These are phyloP conservation scores for Helianthus annuus DNA, from an alignment of 129 eudicot genomes.

Conservation along the genomic window DNA sequence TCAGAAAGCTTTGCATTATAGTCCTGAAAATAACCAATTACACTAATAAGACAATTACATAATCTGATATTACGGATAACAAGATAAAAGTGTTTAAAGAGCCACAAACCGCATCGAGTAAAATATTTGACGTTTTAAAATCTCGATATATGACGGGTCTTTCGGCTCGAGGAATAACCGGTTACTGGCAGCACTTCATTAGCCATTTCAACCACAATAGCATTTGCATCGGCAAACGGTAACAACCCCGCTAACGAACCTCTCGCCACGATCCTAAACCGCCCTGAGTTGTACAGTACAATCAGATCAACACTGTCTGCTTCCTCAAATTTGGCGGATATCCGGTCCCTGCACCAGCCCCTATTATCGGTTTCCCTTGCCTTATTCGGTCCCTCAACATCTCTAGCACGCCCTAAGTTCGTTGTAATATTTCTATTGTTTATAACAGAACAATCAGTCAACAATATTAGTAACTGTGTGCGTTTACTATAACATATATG, in stretches of 20 bases:
- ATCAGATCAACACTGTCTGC: conserved; percentile 96
- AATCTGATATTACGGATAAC: too few relatives aligned
- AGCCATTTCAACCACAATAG: conserved; percentile 95
- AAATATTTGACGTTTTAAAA: too few relatives aligned
- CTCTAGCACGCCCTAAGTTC: conserved; percentile 64
- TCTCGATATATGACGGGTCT: too few relatives aligned
- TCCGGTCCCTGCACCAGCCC: conserved; percentile 99
- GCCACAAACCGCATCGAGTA: too few relatives aligned
- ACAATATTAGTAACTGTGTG: neutral
- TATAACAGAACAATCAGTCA: conserved; percentile 10
- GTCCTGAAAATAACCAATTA: too few relatives aligned
- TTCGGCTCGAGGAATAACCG: too few relatives aligned
- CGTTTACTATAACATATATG: neutral
- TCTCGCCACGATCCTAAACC: conserved; percentile 98
- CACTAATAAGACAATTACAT: too few relatives aligned
- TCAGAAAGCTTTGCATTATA: too few relatives aligned
- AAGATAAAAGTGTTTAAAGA: too few relatives aligned
- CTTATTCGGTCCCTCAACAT: conserved; percentile 63
- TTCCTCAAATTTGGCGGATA: conserved; percentile 99
- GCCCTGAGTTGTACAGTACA: conserved; percentile 88
- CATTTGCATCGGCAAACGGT: conserved; percentile 99
- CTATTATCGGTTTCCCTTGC: conserved; percentile 83
- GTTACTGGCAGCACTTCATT: conserved; percentile 89
- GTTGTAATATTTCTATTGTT: conserved; percentile 66
- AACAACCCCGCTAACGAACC: conserved; percentile 94